Evolutionary conservation across 2,329 filamentous ascomycete genomes (phyloP), one percentile per base, ranked within the genome.

Genomic region (Ophiostoma sp.): DNA sequence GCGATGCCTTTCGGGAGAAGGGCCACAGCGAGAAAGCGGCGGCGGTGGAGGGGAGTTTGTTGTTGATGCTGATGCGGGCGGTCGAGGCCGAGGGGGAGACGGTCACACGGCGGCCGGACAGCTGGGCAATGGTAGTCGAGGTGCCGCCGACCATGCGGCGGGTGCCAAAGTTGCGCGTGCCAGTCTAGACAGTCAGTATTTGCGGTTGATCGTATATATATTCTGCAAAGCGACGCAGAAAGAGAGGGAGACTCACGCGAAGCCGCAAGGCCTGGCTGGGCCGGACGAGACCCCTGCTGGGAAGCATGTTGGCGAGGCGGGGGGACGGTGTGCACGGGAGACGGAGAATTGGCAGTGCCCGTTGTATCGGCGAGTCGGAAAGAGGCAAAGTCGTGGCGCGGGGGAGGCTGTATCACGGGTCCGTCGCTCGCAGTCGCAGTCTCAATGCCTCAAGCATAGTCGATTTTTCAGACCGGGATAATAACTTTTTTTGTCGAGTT

Each of bases 281-380:
- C 77, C 79, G 81, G 71, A 81, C 78, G 68, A 86, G 74, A 72
- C 83, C 82, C 81, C 81, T 81, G 72, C 82, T 82, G 75, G 82
- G 81, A 75, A 87, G 78, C 85, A 87, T 87, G 2, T 41, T 67
- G 63, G 9, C n/a, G 63, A 41, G 16, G 36, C 36, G 9, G 55
- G 40, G 14, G 11, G 36, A 36, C 6, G 58, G 58, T 16, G 58
- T 16, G 47, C 27, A 27, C 27, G 27, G 27, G 27, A 27, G 27
- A 27, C 27, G 18, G 5, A 9, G 42, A 27, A 18, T 55, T 11
- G 18, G 18, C n/a, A 63, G 60, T 27, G 27, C 27, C 27, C 27
- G 27, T 27, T 27, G 27, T 27, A 27, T 27, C 27, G 27, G 14
- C 60, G 60, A 42, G 40, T 40, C 6, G 36, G 40, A 11, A 16